Base-by-base conservation (phyloP, 1,284 basidiomycete species). In the Cutaneotrichosporon curvatum region DNA sequence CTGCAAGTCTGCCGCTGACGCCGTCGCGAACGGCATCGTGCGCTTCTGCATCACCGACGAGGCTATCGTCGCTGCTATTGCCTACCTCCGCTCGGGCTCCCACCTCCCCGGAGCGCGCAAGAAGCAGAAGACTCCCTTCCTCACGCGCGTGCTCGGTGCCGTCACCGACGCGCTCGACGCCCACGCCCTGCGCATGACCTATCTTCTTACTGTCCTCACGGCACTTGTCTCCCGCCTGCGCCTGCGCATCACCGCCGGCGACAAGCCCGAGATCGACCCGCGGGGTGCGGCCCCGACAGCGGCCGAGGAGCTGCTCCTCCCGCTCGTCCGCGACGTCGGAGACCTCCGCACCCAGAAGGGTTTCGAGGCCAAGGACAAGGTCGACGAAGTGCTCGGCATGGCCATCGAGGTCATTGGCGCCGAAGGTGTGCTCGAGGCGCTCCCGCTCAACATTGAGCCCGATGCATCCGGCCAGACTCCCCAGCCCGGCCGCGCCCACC, bases 311-410 rank as follows among this genome's bases (percentile, higher is more conserved):
- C 76, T 96, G 8, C 74, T 94, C 19, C 67, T 85, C 37, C 81
- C 83, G 28, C 68, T 90, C n/a, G 77, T 97, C 40, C 73, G 77
- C 53, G 80, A 81, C 47, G 75, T 95, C 22, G 88, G 83, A 2
- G 81, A 84, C 35, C 71, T 95, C 50, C 76, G 94, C 35, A 75
- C 79, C 30, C 78, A 85, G 60, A 86, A 84, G 68, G 81, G 77
- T 4, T 98, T 98, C 62, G 91, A 96, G 69, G 79, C 85, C 69
- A 92, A 90, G 68, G 89, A 92, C 66, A 80, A 81, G 39, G 90
- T 84, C 20, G 95, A 99, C 68, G 75, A 75, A 4, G 82, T 85
- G 1, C 73, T 98, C 32, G 82, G 84, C 4, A 80, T 81, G 23
- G 87, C 90, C 1, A 86, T 96, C 77, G 80, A 83, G 57, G 79